Evolutionary conservation across 148 eudicot genomes (phyloP), one percentile per base, ranked within the genome.

Genomic region (Salicornia ramosissima): DNA sequence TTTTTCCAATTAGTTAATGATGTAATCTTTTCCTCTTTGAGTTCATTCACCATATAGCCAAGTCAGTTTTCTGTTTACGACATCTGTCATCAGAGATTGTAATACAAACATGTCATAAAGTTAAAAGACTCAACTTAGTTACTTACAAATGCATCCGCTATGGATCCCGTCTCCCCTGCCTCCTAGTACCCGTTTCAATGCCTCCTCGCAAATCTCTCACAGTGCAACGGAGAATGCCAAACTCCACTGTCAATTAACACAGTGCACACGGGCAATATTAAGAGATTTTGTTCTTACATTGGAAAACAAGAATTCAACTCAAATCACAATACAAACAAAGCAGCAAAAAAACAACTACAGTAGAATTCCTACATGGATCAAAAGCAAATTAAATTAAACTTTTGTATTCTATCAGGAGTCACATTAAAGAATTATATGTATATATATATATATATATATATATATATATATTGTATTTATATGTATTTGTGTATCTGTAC

Each of bases 111-210:
- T 53, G 47, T 22, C 0, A 2, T 1, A 61, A 36, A 34, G 46
- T 52, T 29, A 50, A 56, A 66, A 47, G 49, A 74, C 28, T 34
- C 53, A 62, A 76, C 89, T 84, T 80, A 92, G n/a, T n/a, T n/a
- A n/a, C n/a, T n/a, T n/a, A n/a, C 98, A 74, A 92, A 77, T 78
- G 98, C 96, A 80, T 95, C 91, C 25, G 99, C 99, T 36, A 91
- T 87, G 31, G 89, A 64, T 62, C 98, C 98, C 54, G 71, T 87
- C 66, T 85, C 94, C 53, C 98, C 98, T 10, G n/a, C n/a, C n/a
- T n/a, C 94, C 77, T 61, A 92, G 83, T 21, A 92, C 97, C 25
- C 83, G 88, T 81, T 78, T 90, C 71, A 92, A 68, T 21, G 88
- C 76, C 67, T 74, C 99, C 99, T 56, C 86, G 83, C 75, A 95